Percentiles rank a stretch among this genome's conserved stretches.
phyloP scores from a whole-genome alignment of 495 filamentous ascomycete species.

The Jackrogersella multiformis region DNA sequence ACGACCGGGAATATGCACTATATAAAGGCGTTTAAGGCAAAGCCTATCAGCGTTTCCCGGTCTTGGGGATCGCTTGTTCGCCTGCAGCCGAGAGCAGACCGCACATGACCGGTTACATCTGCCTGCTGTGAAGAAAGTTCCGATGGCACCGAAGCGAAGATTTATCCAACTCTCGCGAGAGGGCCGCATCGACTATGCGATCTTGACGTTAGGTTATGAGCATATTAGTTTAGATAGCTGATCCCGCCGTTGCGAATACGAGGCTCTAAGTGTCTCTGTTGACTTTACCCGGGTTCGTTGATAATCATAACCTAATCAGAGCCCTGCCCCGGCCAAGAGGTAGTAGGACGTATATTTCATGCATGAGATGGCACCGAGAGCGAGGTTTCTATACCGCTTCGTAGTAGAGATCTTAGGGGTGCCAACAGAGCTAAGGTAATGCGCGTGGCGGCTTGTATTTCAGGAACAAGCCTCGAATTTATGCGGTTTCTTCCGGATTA shows the following conservation, averaged over 20 bases:
- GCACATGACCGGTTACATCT: slow-evolving; percentile 37
- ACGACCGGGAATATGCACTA: slow-evolving; percentile 19
- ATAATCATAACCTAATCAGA: slow-evolving; percentile 17
- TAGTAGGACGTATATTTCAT: slow-evolving; percentile 9
- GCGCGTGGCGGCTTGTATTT: neutral
- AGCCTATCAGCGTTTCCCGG: slow-evolving; percentile 31
- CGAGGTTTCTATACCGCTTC: slow-evolving; percentile 3
- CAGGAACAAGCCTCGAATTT: neutral
- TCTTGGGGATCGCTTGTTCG: slow-evolving; percentile 30
- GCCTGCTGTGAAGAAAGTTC: slow-evolving; percentile 25
- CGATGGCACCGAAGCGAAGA: slow-evolving; percentile 33
- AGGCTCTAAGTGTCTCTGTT: slow-evolving; percentile 15
- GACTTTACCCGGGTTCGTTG: slow-evolving; percentile 35
- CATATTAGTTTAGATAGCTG: neutral
- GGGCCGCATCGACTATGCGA: slow-evolving; percentile 9
- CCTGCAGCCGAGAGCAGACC: slow-evolving; percentile 9
- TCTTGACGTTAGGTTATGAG: neutral
- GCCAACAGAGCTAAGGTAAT: slow-evolving; percentile 3
- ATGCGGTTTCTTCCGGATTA: neutral
- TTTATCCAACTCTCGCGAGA: slow-evolving; percentile 3
- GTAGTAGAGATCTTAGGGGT: slow-evolving; percentile 3
- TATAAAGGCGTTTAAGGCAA: slow-evolving; percentile 2
- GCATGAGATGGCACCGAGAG: slow-evolving; percentile 23
- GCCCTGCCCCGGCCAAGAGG: slow-evolving; percentile 17
- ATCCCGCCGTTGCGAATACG: slow-evolving; percentile 22